Evolutionary conservation across 2,329 filamentous ascomycete genomes (phyloP).

Genomic region (Colletotrichum cereale): DNA sequence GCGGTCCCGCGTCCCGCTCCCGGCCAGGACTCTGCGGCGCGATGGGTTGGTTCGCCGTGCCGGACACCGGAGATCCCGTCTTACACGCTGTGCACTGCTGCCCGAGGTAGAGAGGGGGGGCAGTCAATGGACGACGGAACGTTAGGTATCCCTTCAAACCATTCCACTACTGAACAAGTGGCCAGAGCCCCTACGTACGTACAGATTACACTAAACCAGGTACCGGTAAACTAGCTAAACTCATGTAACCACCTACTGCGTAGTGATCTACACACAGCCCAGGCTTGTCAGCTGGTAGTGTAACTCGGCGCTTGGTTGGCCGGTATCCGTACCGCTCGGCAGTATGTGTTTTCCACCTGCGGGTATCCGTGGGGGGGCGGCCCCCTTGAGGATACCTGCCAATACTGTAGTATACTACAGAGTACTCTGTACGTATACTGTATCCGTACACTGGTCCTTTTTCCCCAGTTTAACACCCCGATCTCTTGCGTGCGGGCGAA

Average conservation of each 20-base stretch:
- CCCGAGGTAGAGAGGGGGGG: neutral
- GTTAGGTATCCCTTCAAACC: neutral
- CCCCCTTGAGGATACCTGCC: neutral
- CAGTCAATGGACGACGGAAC: neutral
- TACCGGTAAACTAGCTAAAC: constrained; percentile 1
- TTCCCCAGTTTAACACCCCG: neutral
- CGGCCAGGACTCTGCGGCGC: constrained; percentile 7
- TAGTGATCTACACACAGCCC: constrained; percentile 16
- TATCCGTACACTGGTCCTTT: neutral
- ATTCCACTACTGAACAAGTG: neutral
- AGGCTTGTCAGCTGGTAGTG: neutral
- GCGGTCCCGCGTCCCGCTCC: neutral
- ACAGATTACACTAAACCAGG: no score
- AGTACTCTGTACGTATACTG: neutral
- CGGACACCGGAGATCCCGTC: constrained; percentile 14
- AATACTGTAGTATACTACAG: no score
- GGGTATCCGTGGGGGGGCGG: neutral
- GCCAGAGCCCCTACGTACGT: no score
- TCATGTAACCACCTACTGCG: neutral
- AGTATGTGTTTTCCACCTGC: constrained; percentile 1
- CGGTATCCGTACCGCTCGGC: constrained; percentile 6
- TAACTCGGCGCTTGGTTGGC: constrained; percentile 4
- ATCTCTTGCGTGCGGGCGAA: neutral
- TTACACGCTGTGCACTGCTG: neutral
- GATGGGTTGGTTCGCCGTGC: constrained; percentile 29